These are phyloP conservation scores for Entrophospora sp. DNA, from an alignment of 192 early-diverging fungal genomes.

Conservation along the genomic window DNA sequence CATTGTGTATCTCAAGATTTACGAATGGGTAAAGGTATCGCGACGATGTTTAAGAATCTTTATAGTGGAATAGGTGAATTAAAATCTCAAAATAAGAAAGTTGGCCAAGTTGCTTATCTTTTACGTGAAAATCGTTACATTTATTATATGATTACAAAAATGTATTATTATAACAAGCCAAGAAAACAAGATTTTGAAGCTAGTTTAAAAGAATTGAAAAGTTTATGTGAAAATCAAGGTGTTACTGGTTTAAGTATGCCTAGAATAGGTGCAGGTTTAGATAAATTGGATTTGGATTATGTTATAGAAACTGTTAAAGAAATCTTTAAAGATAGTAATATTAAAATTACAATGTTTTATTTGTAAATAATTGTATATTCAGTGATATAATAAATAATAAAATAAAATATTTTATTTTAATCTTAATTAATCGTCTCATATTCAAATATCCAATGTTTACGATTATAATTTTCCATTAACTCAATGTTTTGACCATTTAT, in stretches of 20 bases:
- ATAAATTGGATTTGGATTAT: not conserved
- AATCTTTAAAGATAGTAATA: constrained; percentile 3
- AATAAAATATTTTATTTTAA: no score
- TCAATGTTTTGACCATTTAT: no score
- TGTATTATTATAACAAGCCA: constrained; percentile 12
- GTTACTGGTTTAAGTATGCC: no score
- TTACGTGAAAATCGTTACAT: constrained; percentile 19
- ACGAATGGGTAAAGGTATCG: constrained; percentile 19
- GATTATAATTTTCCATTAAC: no score
- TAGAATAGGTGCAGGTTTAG: no score
- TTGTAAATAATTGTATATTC: no score
- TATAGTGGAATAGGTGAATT: constrained; percentile 22
- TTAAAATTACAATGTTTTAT: constrained; percentile 17
- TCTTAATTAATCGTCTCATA: no score
- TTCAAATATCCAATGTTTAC: no score
- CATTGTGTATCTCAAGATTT: constrained; percentile 24
- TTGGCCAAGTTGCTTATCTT: constrained; percentile 24
- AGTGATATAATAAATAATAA: no score
- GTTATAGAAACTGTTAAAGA: not conserved
- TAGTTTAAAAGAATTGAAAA: constrained; percentile 14
- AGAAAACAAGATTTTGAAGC: constrained; percentile 14
- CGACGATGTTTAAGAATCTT: constrained; percentile 13
- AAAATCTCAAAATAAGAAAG: constrained; percentile 18
- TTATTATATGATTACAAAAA: constrained; percentile 26
- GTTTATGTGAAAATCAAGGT: no score